Percentiles rank a stretch among this genome's conserved stretches.
Evolutionary conservation across 2,329 filamentous ascomycete species (phyloP).

Genomic region (Fusarium udum): DNA sequence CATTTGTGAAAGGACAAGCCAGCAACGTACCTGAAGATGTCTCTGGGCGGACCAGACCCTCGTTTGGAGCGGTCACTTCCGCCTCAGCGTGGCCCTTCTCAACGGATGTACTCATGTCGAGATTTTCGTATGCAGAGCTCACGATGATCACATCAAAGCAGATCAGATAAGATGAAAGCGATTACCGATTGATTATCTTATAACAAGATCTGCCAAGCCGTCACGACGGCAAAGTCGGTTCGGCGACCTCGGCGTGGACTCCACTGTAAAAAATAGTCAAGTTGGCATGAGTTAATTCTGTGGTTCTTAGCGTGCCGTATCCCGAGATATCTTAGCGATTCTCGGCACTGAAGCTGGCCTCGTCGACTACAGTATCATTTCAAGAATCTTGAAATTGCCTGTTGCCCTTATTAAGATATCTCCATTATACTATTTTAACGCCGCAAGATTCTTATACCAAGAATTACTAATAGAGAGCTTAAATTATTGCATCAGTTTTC

Average conservation of each 20-base stretch:
- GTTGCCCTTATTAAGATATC: not conserved
- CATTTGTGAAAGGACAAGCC: rapidly evolving
- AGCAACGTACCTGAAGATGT: slow-evolving; percentile 5
- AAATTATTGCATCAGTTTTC: not conserved
- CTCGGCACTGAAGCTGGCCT: not conserved
- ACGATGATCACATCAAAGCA: not conserved
- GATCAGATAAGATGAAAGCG: not conserved
- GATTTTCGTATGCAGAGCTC: not conserved
- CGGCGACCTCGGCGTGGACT: not conserved
- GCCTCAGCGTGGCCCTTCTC: not conserved
- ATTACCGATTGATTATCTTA: slow-evolving; percentile 1
- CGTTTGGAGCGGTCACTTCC: not conserved
- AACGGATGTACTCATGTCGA: not conserved
- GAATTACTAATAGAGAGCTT: rapidly evolving
- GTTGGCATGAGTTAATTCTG: not conserved
- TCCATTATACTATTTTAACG: not conserved
- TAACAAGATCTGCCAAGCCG: slow-evolving; percentile 3
- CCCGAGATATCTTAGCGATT: not conserved
- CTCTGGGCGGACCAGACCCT: slow-evolving; percentile 5
- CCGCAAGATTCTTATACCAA: not conserved
- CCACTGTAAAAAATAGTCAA: not conserved
- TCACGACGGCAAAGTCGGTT: not conserved
- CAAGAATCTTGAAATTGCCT: too few relatives aligned
- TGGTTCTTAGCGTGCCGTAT: not conserved
- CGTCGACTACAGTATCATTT: rapidly evolving